Conservation (phyloP, 345 rosid species). For the Syzygium aromaticum region DNA sequence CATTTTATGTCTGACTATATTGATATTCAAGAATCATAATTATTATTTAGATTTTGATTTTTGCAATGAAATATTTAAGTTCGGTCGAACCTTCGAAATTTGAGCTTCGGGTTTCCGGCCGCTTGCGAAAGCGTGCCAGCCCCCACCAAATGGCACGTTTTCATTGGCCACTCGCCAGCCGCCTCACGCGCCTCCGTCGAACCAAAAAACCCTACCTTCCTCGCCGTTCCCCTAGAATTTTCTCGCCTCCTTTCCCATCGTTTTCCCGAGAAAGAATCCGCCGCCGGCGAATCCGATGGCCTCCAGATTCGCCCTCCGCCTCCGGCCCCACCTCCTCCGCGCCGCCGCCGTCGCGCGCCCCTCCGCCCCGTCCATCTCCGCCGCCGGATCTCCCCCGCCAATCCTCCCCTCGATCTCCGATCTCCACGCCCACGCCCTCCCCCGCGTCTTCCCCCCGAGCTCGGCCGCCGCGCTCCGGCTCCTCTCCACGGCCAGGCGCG, state of each 20-base stretch:
- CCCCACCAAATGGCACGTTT: neutral
- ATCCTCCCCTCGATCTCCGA: constrained; percentile 10
- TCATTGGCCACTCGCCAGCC: neutral
- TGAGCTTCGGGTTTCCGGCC: neutral
- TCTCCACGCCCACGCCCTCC: constrained; percentile 3
- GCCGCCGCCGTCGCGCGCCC: constrained; percentile 6
- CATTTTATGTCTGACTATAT: fast-evolving
- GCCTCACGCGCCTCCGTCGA: neutral
- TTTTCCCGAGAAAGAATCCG: constrained; percentile 9
- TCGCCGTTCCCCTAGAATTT: neutral
- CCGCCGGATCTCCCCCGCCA: constrained; percentile 9
- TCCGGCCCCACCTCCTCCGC: constrained; percentile 36
- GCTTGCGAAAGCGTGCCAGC: neutral
- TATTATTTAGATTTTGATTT: neutral
- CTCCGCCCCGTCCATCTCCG: constrained; percentile 10
- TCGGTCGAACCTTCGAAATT: neutral
- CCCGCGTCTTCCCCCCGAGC: constrained; percentile 5
- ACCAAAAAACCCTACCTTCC: neutral
- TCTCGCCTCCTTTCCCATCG: neutral
- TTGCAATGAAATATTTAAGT: neutral
- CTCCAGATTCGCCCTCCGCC: constrained; percentile 38
- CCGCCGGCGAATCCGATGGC: constrained; percentile 30
- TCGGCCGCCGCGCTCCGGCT: constrained; percentile 30
- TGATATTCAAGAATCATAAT: neutral
- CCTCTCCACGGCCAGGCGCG: constrained; percentile 54